Evolutionary conservation across 1,284 basidiomycete genomes (phyloP).

Genomic region (Phellopilus nigrolimitatus): DNA sequence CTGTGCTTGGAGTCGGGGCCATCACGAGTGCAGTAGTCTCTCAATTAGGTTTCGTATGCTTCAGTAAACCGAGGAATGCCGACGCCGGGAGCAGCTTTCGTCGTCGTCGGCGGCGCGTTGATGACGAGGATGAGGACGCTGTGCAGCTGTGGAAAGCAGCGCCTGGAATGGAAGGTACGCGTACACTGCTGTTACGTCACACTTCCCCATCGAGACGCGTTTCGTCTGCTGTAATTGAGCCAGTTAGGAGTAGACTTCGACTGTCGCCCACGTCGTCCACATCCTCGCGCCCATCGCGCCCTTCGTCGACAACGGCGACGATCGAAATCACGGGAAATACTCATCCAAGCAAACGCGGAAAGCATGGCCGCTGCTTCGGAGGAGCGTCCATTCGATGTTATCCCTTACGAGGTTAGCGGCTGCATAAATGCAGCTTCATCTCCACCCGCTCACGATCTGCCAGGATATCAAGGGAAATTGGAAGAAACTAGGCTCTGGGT

Average conservation of each 20-base stretch:
- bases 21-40: neutral
- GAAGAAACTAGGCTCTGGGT: constrained; percentile 85
- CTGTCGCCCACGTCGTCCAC: neutral
- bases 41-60: too few relatives aligned
- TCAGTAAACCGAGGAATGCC: too few relatives aligned
- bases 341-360: neutral
- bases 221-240: neutral
- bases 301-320: neutral
- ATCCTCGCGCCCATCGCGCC: neutral
- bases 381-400: constrained; percentile 63
- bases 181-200: neutral
- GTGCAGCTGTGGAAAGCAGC: too few relatives aligned
- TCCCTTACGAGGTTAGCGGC: constrained; percentile 64
- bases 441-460: constrained; percentile 15
- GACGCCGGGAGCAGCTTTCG: too few relatives aligned
- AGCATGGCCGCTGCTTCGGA: constrained; percentile 14
- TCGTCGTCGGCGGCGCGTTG: too few relatives aligned
- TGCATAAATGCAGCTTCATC: constrained; percentile 8
- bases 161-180: neutral
- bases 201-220: neutral
- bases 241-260: constrained; percentile 6
- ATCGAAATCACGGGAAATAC: neutral
- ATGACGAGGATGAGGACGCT: neutral
- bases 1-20: constrained; percentile 38
- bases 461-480: constrained; percentile 86